Evolutionary conservation across 345 rosid genomes (phyloP).

Genomic region (Camelina sativa): DNA sequence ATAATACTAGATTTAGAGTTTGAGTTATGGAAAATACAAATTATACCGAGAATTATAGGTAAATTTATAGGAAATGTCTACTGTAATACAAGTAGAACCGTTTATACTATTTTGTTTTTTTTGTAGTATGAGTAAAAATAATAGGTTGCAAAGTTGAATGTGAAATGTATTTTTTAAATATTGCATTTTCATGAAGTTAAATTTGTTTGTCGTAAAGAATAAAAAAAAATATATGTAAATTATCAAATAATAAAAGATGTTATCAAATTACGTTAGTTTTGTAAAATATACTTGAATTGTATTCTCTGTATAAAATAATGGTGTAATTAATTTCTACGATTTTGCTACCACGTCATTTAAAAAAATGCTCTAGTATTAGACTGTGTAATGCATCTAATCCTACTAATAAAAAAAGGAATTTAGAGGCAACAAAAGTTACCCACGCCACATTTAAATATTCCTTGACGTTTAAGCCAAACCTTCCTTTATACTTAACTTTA

Average conservation of each 20-base stretch:
- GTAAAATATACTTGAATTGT: neutral
- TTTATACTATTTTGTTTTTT: too few species aligned
- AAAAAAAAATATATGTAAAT: too few species aligned
- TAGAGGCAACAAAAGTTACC: conserved; percentile 12
- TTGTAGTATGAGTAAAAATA: too few species aligned
- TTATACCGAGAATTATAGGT: neutral
- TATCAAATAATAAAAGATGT: too few species aligned
- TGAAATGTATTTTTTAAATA: neutral
- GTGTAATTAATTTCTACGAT: neutral
- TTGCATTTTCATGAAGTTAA: neutral
- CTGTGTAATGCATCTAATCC: neutral
- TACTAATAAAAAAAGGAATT: neutral
- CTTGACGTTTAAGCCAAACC: conserved; percentile 41
- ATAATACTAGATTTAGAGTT: neutral
- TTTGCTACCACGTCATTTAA: neutral
- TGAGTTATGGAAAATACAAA: neutral
- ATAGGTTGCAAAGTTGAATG: too few species aligned
- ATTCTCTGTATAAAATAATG: neutral
- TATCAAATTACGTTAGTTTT: too few species aligned
- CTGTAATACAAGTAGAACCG: neutral
- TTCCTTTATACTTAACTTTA: conserved; percentile 11
- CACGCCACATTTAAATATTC: conserved; percentile 22
- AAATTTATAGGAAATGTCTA: neutral
- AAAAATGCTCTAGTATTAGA: neutral
- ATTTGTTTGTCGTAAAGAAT: too few species aligned